phyloP scores from a whole-genome alignment of 2,329 filamentous ascomycete genomes.

The Ophiostoma piceae region DNA sequence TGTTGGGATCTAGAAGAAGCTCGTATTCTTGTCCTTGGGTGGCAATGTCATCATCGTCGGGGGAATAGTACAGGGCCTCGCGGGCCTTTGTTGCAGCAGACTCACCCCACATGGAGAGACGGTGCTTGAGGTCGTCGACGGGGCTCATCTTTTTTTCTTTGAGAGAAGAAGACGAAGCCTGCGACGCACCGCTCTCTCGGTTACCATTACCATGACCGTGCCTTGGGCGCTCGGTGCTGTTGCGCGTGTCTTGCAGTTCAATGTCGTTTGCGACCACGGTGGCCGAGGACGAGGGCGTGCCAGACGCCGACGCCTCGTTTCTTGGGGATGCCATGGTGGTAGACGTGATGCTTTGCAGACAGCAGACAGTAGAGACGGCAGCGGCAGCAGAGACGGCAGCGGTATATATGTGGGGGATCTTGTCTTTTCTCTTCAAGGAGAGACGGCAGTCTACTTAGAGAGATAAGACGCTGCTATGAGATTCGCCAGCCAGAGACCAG shows the following conservation, averaged over 20 bases:
- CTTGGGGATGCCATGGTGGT: constrained; percentile 27
- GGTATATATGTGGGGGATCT: constrained; percentile 3
- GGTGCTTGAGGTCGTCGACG: constrained; percentile 35
- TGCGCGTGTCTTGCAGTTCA: constrained; percentile 31
- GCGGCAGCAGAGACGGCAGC: neutral
- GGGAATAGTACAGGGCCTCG: constrained; percentile 29
- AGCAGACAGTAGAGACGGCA: neutral
- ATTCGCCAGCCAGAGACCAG: neutral
- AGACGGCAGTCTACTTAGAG: neutral
- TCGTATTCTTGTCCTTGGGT: constrained; percentile 48
- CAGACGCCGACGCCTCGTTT: constrained; percentile 30
- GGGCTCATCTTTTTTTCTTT: constrained; percentile 24
- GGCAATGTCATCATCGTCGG: constrained; percentile 30
- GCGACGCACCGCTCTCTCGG: constrained; percentile 10
- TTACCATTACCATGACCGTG: constrained; percentile 22
- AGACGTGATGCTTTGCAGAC: neutral
- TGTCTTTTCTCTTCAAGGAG: neutral
- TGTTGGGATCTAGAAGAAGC: constrained; percentile 51
- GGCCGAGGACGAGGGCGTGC: constrained; percentile 14
- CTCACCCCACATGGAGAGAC: constrained; percentile 41
- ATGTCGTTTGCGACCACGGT: constrained; percentile 27
- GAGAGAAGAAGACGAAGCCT: constrained; percentile 8
- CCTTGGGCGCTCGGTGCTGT: constrained; percentile 30
- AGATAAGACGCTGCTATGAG: constrained; percentile 3
- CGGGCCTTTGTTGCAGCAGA: constrained; percentile 32